A percentile compares a stretch with the other conserved stretches of the same genome.
Conservation (phyloP, 768 basidiomycete species). For the Leucocoprinus leucothites region DNA sequence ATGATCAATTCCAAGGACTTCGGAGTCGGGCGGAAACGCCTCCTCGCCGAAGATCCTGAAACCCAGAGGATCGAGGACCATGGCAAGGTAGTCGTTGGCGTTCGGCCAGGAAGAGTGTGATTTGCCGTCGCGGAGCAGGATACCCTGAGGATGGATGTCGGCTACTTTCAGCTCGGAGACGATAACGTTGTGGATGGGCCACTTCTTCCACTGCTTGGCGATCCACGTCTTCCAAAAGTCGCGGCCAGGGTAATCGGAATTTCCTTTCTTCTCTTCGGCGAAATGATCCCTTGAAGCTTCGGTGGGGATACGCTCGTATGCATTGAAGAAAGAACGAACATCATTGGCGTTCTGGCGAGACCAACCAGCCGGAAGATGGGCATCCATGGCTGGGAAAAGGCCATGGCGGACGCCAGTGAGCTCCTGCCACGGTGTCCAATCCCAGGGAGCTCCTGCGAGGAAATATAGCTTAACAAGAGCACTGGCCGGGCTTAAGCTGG, state of each 20-base stretch:
- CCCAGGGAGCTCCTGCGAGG: slow-evolving; percentile 15
- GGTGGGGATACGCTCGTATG: slow-evolving; percentile 3
- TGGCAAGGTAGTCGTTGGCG: neutral
- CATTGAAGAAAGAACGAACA: slow-evolving; percentile 15
- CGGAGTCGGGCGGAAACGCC: no score
- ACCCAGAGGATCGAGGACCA: no score
- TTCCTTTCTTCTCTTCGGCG: neutral
- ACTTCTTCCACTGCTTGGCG: slow-evolving; percentile 6
- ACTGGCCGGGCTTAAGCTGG: slow-evolving; percentile 5
- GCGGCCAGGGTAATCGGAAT: slow-evolving; percentile 13
- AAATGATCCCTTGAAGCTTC: slow-evolving; percentile 1
- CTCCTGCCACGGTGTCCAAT: slow-evolving; percentile 17
- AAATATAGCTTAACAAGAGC: slow-evolving; percentile 17
- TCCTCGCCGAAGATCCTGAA: no score
- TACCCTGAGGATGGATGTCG: slow-evolving; percentile 14
- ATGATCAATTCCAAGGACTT: no score
- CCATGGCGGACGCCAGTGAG: slow-evolving; percentile 20
- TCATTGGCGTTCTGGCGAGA: slow-evolving; percentile 8
- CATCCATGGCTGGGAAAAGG: slow-evolving; percentile 20
- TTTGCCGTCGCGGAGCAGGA: slow-evolving; percentile 1
- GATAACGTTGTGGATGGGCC: slow-evolving; percentile 17
- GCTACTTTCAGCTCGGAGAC: slow-evolving; percentile 7
- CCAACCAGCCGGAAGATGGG: slow-evolving; percentile 16
- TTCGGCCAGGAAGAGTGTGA: neutral
- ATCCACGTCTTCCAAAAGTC: slow-evolving; percentile 15